Base-by-base conservation (phyloP, 2,329 filamentous ascomycete genomes). In the Scytalidium sp. region DNA sequence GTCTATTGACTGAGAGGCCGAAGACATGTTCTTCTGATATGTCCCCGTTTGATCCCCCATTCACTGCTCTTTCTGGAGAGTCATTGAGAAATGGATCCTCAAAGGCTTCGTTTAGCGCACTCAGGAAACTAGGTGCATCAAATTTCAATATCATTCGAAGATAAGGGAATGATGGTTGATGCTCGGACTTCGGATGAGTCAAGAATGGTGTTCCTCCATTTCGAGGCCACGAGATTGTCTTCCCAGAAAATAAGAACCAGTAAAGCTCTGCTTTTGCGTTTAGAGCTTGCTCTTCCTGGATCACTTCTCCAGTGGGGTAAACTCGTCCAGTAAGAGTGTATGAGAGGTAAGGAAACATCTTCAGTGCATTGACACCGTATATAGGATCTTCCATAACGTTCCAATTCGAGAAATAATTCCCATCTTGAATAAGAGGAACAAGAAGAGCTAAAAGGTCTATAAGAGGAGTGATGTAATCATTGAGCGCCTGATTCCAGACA, bases 81-180 rank as follows among this genome's bases (percentile, higher is more conserved):
- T 92, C 88, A 60, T 99, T 99, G 49, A 99, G 73, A 60, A 96
- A 99, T 0, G 85, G 78, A 62, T 99, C 93, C 66, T 99, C 94
- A 60, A 99, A 99, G 1, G 93, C 94, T 68, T 99, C 95, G 59
- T 99, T 99, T 39, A 99, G 73, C 60, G 93, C 90, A 66, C 92
- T 97, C 71, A 99, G 80, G 59, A 97, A 96, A 66, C 90, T 97
- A 1, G 91, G 83, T 0, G 92, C 85, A 66, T 97, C 91, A 58
- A 95, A 96, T 54, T 88, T 85, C 42, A 99, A 78, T 43, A 99
- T 84, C 58, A 90, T 80, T 40, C 87, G 83, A 15, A 99, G 77
- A 62, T 95, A 93, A 1, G 90, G 88, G 63, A 96, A 97, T 0
- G 89, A 84, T 1, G 87, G 87, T 59, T 93, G 85, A 3, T 79